These are phyloP conservation scores for Kwoniella sp. DNA, from an alignment of 768 basidiomycete species.

Conservation along the genomic window DNA sequence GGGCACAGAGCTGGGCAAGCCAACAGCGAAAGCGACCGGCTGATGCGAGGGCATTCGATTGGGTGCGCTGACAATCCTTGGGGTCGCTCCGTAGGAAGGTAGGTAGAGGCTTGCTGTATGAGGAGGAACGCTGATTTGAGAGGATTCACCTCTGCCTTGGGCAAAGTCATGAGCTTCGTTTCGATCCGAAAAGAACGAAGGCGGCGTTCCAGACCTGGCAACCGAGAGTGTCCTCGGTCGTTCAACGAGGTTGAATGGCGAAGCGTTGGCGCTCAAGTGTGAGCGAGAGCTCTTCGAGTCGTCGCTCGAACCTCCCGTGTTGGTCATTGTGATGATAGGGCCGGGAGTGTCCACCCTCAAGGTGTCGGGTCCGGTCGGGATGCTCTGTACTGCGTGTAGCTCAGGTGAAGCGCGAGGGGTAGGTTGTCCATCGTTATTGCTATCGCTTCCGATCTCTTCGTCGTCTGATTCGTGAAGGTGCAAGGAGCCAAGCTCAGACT, in stretches of 20 bases:
- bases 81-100: no score
- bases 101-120: no score
- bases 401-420: neutral
- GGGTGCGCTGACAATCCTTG: neutral
- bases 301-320: neutral
- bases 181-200: slow-evolving; percentile 10
- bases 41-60: neutral
- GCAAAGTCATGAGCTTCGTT: neutral
- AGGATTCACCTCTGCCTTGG: no score
- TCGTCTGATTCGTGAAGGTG: neutral
- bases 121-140: no score
- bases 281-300: slow-evolving; percentile 1
- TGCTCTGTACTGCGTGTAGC: neutral
- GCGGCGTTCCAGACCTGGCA: slow-evolving; percentile 4
- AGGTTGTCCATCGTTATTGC: neutral
- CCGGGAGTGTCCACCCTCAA: neutral
- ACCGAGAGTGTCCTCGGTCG: slow-evolving; percentile 7
- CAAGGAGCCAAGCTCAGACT: no score
- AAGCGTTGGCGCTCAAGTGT: slow-evolving; percentile 5
- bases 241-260: slow-evolving; percentile 10
- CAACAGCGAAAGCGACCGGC: neutral
- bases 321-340: neutral
- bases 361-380: neutral
- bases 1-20: neutral
- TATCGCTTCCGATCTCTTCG: neutral